These are phyloP conservation scores for Cochlearia excelsa DNA, from an alignment of 345 rosid species.

Conservation along the genomic window DNA sequence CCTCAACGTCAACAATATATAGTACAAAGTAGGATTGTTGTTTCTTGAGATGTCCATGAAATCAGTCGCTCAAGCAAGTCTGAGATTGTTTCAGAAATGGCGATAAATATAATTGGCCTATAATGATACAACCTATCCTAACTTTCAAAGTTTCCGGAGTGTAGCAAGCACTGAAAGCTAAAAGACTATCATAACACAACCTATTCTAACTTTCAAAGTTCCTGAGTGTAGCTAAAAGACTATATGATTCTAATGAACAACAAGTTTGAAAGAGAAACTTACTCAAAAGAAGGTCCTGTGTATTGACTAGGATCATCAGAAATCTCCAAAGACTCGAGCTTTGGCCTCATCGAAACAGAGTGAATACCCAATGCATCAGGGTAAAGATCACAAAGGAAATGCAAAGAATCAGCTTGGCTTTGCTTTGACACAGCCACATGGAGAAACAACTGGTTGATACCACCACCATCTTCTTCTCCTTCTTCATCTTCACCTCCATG, in stretches of 20 bases:
- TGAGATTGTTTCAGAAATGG: too few species aligned
- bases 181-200: too few species aligned
- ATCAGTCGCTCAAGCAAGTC: too few species aligned
- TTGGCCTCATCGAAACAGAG: conserved; percentile 77
- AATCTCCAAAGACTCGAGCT: conserved; percentile 40
- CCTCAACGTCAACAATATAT: too few species aligned
- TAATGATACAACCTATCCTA: too few species aligned
- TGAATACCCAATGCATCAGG: conserved; percentile 93
- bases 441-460: conserved; percentile 75
- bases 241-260: not conserved
- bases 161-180: too few species aligned
- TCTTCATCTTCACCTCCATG: conserved; percentile 42
- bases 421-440: conserved; percentile 83
- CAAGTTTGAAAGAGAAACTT: conserved; percentile 19
- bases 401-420: conserved; percentile 58
- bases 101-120: too few species aligned
- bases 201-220: too few species aligned
- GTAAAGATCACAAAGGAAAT: conserved; percentile 84
- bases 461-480: conserved; percentile 47
- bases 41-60: too few species aligned
- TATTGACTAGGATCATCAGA: conserved; percentile 49
- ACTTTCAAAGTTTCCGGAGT: too few species aligned
- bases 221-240: not conserved
- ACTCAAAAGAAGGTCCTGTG: conserved; percentile 79
- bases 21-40: too few species aligned